Conservation (phyloP, 208 protist species). For the Angomonas deanei region DNA sequence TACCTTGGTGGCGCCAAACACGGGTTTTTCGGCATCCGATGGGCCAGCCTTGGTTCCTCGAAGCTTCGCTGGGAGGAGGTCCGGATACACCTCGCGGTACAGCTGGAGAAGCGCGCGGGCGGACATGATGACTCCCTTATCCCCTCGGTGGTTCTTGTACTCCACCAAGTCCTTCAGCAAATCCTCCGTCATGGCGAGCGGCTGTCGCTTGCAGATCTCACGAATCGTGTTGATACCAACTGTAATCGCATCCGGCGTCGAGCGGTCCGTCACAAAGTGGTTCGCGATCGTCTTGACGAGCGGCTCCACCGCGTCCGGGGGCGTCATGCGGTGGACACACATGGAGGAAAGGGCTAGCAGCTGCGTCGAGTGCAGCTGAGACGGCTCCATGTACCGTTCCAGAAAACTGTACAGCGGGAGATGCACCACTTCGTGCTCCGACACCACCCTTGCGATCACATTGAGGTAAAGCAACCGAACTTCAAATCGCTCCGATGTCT, state of each 20-base stretch:
- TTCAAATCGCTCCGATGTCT: constrained; percentile 93
- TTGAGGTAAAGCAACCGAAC: constrained; percentile 94
- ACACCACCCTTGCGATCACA: constrained; percentile 93
- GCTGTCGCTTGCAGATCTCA: constrained; percentile 94
- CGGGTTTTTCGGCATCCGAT: constrained; percentile 24
- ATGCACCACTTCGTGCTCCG: constrained; percentile 93
- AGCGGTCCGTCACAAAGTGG: constrained; percentile 95
- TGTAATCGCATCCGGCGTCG: constrained; percentile 90
- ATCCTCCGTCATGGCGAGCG: constrained; percentile 91
- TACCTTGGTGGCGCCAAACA: constrained; percentile 65
- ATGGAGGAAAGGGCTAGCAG: constrained; percentile 94
- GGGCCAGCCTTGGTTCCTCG: constrained; percentile 58
- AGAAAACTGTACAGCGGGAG: constrained; percentile 96
- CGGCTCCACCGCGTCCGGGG: constrained; percentile 90
- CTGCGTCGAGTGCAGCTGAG: constrained; percentile 94
- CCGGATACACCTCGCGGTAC: constrained; percentile 93
- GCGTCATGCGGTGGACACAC: constrained; percentile 93
- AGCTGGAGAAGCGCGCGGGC: constrained; percentile 93
- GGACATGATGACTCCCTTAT: constrained; percentile 96
- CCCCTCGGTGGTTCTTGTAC: constrained; percentile 91
- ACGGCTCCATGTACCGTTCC: constrained; percentile 95
- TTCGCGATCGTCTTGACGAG: constrained; percentile 93
- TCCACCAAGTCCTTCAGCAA: constrained; percentile 92
- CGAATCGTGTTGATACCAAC: constrained; percentile 96
- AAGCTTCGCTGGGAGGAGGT: constrained; percentile 93